Evolutionary conservation across 768 basidiomycete genomes (phyloP).

Genomic region (Tricholoma furcatifolium): DNA sequence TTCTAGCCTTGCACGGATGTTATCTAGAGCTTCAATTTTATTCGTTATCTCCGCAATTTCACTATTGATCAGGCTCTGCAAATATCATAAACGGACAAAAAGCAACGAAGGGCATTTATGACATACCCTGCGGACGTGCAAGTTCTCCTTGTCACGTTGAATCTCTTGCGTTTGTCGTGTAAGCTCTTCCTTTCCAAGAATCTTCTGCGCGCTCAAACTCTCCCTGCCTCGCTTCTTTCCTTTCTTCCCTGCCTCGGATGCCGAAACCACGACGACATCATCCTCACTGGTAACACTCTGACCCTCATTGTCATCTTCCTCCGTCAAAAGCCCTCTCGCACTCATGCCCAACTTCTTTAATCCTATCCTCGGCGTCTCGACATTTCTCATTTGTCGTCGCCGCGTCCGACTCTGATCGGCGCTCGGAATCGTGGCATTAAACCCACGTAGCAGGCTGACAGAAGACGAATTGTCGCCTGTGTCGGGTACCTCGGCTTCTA

Average conservation of each 20-base stretch:
- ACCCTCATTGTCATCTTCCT: constrained; percentile 52
- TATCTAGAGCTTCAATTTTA: constrained; percentile 86
- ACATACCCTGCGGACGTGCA: constrained; percentile 84
- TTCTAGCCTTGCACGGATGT: constrained; percentile 77
- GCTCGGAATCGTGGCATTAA: constrained; percentile 93
- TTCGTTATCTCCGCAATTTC: constrained; percentile 88
- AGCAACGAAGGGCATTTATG: neutral
- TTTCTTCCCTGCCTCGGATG: constrained; percentile 37
- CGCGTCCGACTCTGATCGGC: constrained; percentile 76
- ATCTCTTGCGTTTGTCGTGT: constrained; percentile 85
- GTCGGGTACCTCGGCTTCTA: constrained; percentile 71
- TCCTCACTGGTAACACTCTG: constrained; percentile 75
- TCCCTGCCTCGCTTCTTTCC: constrained; percentile 57
- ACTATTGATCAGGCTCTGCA: constrained; percentile 76
- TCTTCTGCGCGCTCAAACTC: constrained; percentile 67
- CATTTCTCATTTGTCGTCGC: constrained; percentile 75
- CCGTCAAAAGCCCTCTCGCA: constrained; percentile 71
- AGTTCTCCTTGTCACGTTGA: constrained; percentile 85
- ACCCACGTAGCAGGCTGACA: constrained; percentile 85
- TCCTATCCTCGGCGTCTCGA: constrained; percentile 74
- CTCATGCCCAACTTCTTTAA: constrained; percentile 78
- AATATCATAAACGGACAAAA: constrained; percentile 3
- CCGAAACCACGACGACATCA: constrained; percentile 63
- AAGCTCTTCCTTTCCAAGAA: constrained; percentile 82
- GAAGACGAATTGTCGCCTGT: constrained; percentile 66